Percentiles rank a stretch among this genome's conserved stretches.
Evolutionary conservation across 169 alveolate species (phyloP).

Genomic region (Prorocentrum cordatum): DNA sequence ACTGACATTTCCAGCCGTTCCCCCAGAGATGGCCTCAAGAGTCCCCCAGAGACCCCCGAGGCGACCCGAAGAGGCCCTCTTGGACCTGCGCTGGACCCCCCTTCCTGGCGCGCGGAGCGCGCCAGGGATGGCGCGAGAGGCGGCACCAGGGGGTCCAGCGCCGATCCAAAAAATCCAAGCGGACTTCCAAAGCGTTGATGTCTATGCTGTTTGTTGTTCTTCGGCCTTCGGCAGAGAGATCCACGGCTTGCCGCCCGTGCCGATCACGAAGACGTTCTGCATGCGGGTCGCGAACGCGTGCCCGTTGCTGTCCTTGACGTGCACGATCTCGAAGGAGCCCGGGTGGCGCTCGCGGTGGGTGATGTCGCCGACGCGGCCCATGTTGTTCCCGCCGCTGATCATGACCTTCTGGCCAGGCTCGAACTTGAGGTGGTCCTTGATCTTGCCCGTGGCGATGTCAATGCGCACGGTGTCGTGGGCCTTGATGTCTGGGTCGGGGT

Average conservation of each 20-base stretch:
- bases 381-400: conserved; percentile 97
- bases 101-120: neutral
- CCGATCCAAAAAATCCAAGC: neutral
- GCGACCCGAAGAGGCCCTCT: too few species aligned
- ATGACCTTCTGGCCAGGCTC: conserved; percentile 87
- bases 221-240: conserved; percentile 85
- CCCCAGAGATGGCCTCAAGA: too few species aligned
- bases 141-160: neutral
- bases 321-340: conserved; percentile 94
- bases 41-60: too few species aligned
- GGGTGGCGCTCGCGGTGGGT: conserved; percentile 92
- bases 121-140: neutral
- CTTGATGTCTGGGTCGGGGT: conserved; percentile 96
- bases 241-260: conserved; percentile 89
- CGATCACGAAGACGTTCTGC: conserved; percentile 93
- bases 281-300: conserved; percentile 93
- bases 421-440: conserved; percentile 87
- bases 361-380: conserved; percentile 95
- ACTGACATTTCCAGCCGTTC: too few species aligned
- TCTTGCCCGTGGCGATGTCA: conserved; percentile 92
- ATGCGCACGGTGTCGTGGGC: conserved; percentile 92
- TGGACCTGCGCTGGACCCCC: neutral
- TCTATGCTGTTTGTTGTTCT: neutral
- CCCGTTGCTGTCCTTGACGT: conserved; percentile 79
- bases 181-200: neutral